Percentiles rank a stretch among this genome's conserved stretches.
These are phyloP conservation scores for Termitomyces bulborhizus DNA, from an alignment of 768 basidiomycete genomes.

Conservation along the genomic window DNA sequence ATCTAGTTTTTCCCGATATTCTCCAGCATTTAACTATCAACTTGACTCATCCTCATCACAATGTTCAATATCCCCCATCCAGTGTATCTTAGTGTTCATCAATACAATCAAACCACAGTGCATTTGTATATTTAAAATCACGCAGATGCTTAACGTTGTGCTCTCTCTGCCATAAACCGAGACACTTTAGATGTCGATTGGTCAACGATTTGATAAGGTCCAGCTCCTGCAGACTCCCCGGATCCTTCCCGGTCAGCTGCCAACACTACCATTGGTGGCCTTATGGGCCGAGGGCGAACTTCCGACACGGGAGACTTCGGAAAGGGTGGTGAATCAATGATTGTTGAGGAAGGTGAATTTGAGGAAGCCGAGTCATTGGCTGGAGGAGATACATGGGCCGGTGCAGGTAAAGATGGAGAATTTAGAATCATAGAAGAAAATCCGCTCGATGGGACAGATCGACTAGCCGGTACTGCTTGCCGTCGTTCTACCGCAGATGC, in stretches of 20 bases:
- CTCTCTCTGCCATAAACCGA: slow-evolving; percentile 28
- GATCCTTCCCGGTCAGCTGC: slow-evolving; percentile 5
- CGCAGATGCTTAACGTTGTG: neutral
- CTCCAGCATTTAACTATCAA: slow-evolving; percentile 5
- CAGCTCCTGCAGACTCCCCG: neutral
- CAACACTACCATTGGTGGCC: slow-evolving; percentile 7
- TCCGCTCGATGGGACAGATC: slow-evolving; percentile 7
- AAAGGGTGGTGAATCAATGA: slow-evolving; percentile 17
- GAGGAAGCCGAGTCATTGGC: neutral
- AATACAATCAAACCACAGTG: slow-evolving; percentile 15
- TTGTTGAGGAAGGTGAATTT: slow-evolving; percentile 2
- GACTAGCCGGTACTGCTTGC: neutral
- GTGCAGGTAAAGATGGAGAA: slow-evolving; percentile 31
- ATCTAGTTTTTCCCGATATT: slow-evolving; percentile 6
- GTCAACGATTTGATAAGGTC: neutral
- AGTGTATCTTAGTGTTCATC: slow-evolving; percentile 18
- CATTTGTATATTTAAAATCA: slow-evolving; percentile 1
- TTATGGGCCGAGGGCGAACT: slow-evolving; percentile 2
- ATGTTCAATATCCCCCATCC: slow-evolving; percentile 14
- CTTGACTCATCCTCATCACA: slow-evolving; percentile 6
- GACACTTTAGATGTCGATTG: slow-evolving; percentile 17
- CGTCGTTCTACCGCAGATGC: slow-evolving; percentile 5
- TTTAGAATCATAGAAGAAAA: slow-evolving; percentile 28
- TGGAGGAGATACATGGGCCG: slow-evolving; percentile 5
- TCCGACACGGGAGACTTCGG: neutral